phyloP scores from a whole-genome alignment of 176 grass and related monocot species.

The Thalia dealbata region DNA sequence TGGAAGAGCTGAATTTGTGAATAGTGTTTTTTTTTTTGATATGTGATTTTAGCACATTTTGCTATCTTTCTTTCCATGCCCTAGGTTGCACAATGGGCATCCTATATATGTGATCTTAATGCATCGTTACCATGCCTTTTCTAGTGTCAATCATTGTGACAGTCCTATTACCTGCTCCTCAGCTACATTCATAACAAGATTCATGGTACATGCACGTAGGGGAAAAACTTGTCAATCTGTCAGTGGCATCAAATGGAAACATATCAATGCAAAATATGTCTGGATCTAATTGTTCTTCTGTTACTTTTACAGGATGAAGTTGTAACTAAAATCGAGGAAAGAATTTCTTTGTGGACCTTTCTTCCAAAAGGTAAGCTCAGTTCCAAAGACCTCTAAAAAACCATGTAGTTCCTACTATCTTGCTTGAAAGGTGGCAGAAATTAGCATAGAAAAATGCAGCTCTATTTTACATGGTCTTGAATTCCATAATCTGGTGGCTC shows the following conservation, averaged over 20 bases:
- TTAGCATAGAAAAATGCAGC: neutral
- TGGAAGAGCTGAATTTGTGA: neutral
- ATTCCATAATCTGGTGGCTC: conserved; percentile 10
- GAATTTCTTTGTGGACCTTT: conserved; percentile 81
- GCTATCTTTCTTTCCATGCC: neutral
- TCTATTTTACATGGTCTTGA: neutral
- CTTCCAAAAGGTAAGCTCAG: conserved; percentile 66
- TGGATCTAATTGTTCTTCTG: conserved; percentile 10
- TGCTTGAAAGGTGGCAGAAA: neutral
- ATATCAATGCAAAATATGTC: neutral
- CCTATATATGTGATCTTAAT: neutral
- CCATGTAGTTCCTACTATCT: neutral
- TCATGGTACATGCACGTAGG: neutral
- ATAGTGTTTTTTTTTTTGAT: no score
- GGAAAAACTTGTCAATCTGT: neutral
- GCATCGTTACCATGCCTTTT: neutral
- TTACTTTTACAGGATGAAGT: conserved; percentile 41
- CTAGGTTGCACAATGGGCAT: neutral
- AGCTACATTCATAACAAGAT: neutral
- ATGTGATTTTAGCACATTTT: neutral
- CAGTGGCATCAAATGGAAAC: conserved; percentile 8
- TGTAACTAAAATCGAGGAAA: conserved; percentile 64
- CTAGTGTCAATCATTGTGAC: neutral
- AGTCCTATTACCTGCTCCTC: neutral
- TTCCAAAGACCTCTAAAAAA: neutral